A percentile compares a stretch with the other conserved stretches of the same genome.
Evolutionary conservation across 306 rosid species (phyloP).

Genomic region (Inga leiocalycina): DNA sequence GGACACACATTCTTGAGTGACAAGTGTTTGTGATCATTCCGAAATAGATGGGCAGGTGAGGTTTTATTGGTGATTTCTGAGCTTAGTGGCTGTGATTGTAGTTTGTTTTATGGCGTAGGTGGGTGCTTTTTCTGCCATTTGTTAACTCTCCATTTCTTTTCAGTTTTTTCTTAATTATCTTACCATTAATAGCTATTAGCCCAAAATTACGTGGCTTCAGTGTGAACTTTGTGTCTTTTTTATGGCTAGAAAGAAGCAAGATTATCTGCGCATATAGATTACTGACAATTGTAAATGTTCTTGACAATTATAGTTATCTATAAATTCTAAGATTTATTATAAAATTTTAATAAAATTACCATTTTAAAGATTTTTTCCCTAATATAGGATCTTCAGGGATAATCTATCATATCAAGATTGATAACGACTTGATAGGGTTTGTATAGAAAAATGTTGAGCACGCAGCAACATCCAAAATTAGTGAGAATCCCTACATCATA

Average conservation of each 20-base stretch:
- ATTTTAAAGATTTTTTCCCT: not conserved
- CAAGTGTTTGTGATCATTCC: slow-evolving; percentile 47
- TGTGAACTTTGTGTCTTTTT: slow-evolving; percentile 12
- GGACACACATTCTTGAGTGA: not conserved
- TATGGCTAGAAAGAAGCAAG: slow-evolving; percentile 13
- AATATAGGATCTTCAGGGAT: not conserved
- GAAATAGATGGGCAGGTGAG: slow-evolving; percentile 53
- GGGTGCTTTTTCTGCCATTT: slow-evolving; percentile 31
- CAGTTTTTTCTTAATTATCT: not conserved
- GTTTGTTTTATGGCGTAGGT: slow-evolving; percentile 15
- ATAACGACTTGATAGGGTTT: not conserved
- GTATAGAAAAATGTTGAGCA: slow-evolving; percentile 8
- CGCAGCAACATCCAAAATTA: slow-evolving; percentile 6
- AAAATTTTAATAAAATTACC: not conserved
- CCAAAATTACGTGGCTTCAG: slow-evolving; percentile 14
- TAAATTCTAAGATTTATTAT: not conserved
- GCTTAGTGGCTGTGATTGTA: slow-evolving; percentile 30
- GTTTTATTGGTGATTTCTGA: slow-evolving; percentile 40
- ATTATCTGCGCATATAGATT: not conserved
- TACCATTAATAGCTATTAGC: slow-evolving; percentile 16
- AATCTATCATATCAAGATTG: not conserved
- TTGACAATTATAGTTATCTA: not conserved
- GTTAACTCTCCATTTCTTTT: not conserved
- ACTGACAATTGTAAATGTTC: slow-evolving; percentile 1
- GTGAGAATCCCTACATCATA: not conserved